Evolutionary conservation across 495 filamentous ascomycete species (phyloP).

Genomic region (Alectoria sarmentosa): DNA sequence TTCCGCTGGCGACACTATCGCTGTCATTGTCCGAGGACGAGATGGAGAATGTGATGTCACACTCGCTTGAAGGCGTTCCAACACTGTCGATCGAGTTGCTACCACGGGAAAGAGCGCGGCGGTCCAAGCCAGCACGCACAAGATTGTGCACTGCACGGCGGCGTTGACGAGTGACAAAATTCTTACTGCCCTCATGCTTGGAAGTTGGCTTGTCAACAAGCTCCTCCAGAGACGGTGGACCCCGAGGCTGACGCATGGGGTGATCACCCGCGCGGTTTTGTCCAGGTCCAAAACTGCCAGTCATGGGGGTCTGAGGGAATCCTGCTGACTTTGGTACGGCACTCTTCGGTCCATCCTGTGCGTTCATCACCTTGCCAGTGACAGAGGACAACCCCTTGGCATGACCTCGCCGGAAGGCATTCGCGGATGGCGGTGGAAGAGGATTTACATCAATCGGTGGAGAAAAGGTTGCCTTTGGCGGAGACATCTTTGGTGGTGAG

Average conservation of each 20-base stretch:
- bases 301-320: conserved; percentile 73
- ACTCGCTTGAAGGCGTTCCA: conserved; percentile 84
- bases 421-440: conserved; percentile 71
- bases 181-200: conserved; percentile 96
- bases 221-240: conserved; percentile 88
- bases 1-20: conserved; percentile 70
- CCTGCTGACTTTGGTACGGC: conserved; percentile 69
- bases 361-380: conserved; percentile 50
- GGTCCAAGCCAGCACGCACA: conserved; percentile 81
- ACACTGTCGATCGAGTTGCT: conserved; percentile 45
- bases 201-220: conserved; percentile 83
- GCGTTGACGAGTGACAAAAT: conserved; percentile 90
- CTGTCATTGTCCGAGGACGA: conserved; percentile 68
- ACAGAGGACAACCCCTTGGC: conserved; percentile 82
- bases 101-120: conserved; percentile 60
- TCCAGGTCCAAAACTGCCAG: conserved; percentile 87
- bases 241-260: conserved; percentile 86
- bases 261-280: conserved; percentile 92
- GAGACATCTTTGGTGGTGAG: conserved; percentile 43
- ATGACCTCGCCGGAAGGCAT: conserved; percentile 85
- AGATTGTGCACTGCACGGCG: conserved; percentile 87
- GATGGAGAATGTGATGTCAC: conserved; percentile 65
- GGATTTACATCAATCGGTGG: conserved; percentile 58
- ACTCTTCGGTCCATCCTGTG: conserved; percentile 50
- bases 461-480: conserved; percentile 59